phyloP scores from a whole-genome alignment of 2,329 filamentous ascomycete species.

The Ophiosphaerella herpotricha region DNA sequence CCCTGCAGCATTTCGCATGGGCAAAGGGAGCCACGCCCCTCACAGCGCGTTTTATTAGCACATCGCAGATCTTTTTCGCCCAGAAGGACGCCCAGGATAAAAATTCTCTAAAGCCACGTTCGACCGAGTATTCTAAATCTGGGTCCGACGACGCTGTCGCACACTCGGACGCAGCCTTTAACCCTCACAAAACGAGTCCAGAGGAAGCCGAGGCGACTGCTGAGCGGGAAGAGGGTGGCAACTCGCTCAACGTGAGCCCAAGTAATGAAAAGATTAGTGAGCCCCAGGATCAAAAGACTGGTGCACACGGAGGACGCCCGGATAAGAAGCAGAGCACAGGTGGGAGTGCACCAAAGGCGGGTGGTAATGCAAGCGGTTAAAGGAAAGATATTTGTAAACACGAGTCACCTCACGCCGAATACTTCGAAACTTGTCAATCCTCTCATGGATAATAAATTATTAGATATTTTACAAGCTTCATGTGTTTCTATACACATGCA shows the following conservation, averaged over 20 bases:
- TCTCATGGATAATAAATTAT: too few species aligned
- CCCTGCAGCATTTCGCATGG: slow-evolving; percentile 19
- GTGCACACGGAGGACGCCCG: slow-evolving; percentile 46
- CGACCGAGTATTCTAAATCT: slow-evolving; percentile 70
- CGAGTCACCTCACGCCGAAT: too few species aligned
- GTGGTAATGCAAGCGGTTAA: slow-evolving; percentile 9
- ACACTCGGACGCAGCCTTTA: slow-evolving; percentile 67
- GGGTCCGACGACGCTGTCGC: slow-evolving; percentile 65
- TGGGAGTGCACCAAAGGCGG: slow-evolving; percentile 45
- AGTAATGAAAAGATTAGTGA: slow-evolving; percentile 64
- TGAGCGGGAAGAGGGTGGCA: slow-evolving; percentile 40
- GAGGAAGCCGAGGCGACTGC: slow-evolving; percentile 59
- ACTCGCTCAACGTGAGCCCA: slow-evolving; percentile 62
- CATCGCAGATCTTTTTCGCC: slow-evolving; percentile 27
- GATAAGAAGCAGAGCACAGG: slow-evolving; percentile 40
- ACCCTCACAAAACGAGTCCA: slow-evolving; percentile 69
- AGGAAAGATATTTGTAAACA: background rate
- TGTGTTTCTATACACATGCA: too few species aligned
- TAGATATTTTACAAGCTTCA: too few species aligned
- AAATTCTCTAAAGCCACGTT: slow-evolving; percentile 66
- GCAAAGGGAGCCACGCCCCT: slow-evolving; percentile 14
- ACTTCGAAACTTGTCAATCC: too few species aligned
- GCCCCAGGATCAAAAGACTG: slow-evolving; percentile 46
- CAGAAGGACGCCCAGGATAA: slow-evolving; percentile 54
- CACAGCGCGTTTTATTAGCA: slow-evolving; percentile 29